These are phyloP conservation scores for Rhizopogon rudus DNA, from an alignment of 768 basidiomycete genomes.

Conservation along the genomic window DNA sequence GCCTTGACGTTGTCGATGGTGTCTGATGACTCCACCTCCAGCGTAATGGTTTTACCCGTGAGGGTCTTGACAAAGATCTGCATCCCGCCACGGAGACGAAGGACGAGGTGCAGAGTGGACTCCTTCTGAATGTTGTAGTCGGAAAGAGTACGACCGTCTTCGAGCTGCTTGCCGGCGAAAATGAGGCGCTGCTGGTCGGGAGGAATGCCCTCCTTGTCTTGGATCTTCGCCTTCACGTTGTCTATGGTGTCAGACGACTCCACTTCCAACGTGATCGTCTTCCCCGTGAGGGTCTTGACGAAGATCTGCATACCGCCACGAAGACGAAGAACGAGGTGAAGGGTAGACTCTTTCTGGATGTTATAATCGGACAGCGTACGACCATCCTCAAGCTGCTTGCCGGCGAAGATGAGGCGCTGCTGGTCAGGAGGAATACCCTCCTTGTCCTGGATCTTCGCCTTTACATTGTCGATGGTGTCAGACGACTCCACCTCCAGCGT, in stretches of 20 bases:
- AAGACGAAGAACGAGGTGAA: constrained; percentile 69
- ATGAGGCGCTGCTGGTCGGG: constrained; percentile 85
- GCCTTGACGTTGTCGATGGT: constrained; percentile 76
- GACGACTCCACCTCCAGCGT: constrained; percentile 90
- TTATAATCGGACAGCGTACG: constrained; percentile 89
- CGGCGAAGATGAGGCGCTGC: constrained; percentile 88
- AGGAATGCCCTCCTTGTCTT: constrained; percentile 81
- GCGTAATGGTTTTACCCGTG: constrained; percentile 73
- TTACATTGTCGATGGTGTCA: constrained; percentile 85
- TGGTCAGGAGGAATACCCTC: constrained; percentile 87
- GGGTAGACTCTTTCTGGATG: constrained; percentile 86
- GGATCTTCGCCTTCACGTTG: constrained; percentile 86
- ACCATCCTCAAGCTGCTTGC: constrained; percentile 90
- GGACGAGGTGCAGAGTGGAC: constrained; percentile 70
- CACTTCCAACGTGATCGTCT: constrained; percentile 91
- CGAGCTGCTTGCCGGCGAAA: constrained; percentile 92
- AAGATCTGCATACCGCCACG: constrained; percentile 93
- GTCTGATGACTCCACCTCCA: constrained; percentile 73
- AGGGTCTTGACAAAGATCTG: constrained; percentile 71
- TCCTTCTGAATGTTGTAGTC: constrained; percentile 93
- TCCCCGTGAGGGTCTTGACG: constrained; percentile 83
- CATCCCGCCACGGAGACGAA: constrained; percentile 69
- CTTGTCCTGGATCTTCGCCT: constrained; percentile 92
- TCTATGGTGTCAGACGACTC: constrained; percentile 94
- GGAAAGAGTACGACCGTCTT: constrained; percentile 89